Evolutionary conservation across 805 yeast species (phyloP).

Genomic region (Suhomyces xylopsoci): DNA sequence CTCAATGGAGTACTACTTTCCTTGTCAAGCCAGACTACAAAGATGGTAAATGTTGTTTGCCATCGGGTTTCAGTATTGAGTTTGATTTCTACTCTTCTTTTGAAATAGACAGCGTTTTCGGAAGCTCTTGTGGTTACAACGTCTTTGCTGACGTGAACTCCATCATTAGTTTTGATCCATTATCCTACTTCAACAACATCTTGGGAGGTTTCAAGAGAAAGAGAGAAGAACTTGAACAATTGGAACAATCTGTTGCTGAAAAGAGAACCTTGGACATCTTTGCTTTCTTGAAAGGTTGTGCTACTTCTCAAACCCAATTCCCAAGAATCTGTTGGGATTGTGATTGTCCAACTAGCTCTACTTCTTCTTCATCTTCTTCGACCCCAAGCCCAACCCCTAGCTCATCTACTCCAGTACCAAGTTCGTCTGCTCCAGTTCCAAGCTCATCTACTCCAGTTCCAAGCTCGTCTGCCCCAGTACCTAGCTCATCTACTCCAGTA

Average conservation of each 20-base stretch:
- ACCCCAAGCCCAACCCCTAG: background rate
- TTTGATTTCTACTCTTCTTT: conserved; percentile 11
- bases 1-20: conserved; percentile 22
- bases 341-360: conserved; percentile 3
- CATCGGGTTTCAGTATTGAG: conserved; percentile 18
- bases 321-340: conserved; percentile 13
- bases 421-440: background rate
- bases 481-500: no score
- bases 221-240: conserved; percentile 6
- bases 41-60: conserved; percentile 22
- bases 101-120: conserved; percentile 7
- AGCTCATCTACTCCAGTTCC: background rate
- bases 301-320: conserved; percentile 4
- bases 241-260: background rate
- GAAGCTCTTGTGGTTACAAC: conserved; percentile 6
- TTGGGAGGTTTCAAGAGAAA: conserved; percentile 4
- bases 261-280: conserved; percentile 1
- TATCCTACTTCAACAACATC: background rate
- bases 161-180: conserved; percentile 4
- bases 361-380: background rate
- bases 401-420: background rate
- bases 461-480: background rate
- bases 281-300: conserved; percentile 1
- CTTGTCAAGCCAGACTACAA: conserved; percentile 17
- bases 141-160: background rate